A percentile compares a stretch with the other conserved stretches of the same genome.
Evolutionary conservation across 2,329 filamentous ascomycete species (phyloP).

Genomic region (Sodiomyces alkalinus): DNA sequence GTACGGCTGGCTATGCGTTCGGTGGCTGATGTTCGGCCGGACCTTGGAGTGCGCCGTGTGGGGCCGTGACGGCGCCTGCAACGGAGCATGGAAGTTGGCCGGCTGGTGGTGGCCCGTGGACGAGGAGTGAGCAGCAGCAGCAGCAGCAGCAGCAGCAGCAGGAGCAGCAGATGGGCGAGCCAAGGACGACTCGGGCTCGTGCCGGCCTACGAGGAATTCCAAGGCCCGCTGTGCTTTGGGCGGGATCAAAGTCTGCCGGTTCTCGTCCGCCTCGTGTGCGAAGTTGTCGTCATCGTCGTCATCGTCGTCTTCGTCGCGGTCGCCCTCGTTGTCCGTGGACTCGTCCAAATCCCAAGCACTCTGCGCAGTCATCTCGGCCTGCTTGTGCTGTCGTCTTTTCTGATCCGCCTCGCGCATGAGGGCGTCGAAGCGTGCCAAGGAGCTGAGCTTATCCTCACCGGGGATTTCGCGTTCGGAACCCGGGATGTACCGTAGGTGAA

Average conservation of each 20-base stretch:
- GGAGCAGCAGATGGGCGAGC: too few species aligned
- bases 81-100: constrained; percentile 6
- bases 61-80: constrained; percentile 22
- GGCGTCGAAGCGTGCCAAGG: constrained; percentile 49
- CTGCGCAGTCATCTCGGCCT: constrained; percentile 18
- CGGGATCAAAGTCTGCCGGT: constrained; percentile 22
- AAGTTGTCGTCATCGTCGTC: constrained; percentile 25
- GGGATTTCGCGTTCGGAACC: constrained; percentile 38
- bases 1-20: constrained; percentile 33
- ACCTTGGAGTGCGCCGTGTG: constrained; percentile 36
- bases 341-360: constrained; percentile 38
- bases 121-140: too few species aligned
- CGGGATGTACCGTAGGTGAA: constrained; percentile 47
- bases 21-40: constrained; percentile 26
- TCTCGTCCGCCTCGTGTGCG: constrained; percentile 15
- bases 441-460: constrained; percentile 48
- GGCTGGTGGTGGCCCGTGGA: constrained; percentile 5
- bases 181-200: constrained; percentile 13
- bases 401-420: constrained; percentile 47
- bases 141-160: too few species aligned
- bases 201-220: constrained; percentile 31
- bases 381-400: constrained; percentile 24
- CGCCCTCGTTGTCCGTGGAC: constrained; percentile 21
- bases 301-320: too few species aligned
- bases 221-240: constrained; percentile 32